Conservation (phyloP, 345 rosid species). For the Hypericum perforatum region DNA sequence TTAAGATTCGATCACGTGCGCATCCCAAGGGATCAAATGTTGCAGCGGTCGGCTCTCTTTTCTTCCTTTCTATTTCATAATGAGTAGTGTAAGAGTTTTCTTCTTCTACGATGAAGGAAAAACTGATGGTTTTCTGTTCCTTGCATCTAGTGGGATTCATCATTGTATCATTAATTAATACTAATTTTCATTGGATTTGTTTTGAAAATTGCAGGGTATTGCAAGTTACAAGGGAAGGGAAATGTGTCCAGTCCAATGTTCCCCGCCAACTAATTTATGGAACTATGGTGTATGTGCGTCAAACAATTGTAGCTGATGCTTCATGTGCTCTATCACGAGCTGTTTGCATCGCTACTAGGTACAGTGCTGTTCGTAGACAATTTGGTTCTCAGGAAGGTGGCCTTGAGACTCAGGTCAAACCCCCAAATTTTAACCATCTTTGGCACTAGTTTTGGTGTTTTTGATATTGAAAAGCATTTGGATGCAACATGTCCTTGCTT, state of each 20-base stretch:
- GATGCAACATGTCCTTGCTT: too few species aligned
- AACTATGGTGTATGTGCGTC: slow-evolving; percentile 89
- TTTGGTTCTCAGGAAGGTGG: slow-evolving; percentile 72
- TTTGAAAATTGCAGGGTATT: slow-evolving; percentile 50
- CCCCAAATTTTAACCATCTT: background rate
- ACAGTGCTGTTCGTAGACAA: slow-evolving; percentile 94
- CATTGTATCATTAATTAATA: background rate
- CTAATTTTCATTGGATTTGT: slow-evolving; percentile 10
- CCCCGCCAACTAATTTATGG: slow-evolving; percentile 90
- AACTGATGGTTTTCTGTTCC: too few species aligned
- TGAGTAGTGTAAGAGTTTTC: background rate
- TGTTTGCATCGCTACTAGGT: slow-evolving; percentile 95
- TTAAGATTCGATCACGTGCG: slow-evolving; percentile 84
- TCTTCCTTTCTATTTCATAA: background rate
- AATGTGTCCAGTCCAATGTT: slow-evolving; percentile 61
- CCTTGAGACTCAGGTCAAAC: slow-evolving; percentile 71
- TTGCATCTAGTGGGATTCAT: too few species aligned
- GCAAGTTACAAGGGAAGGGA: slow-evolving; percentile 90
- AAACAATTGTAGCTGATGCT: slow-evolving; percentile 81
- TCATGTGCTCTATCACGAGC: slow-evolving; percentile 80
- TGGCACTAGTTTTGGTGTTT: background rate
- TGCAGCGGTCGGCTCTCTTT: slow-evolving; percentile 58
- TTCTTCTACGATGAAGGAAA: too few species aligned
- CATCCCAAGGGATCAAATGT: slow-evolving; percentile 90
- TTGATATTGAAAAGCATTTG: background rate